Evolutionary conservation across 352 stramenopile species (phyloP), one percentile per base, ranked within the genome.

Genomic region (Pythium biforme): DNA sequence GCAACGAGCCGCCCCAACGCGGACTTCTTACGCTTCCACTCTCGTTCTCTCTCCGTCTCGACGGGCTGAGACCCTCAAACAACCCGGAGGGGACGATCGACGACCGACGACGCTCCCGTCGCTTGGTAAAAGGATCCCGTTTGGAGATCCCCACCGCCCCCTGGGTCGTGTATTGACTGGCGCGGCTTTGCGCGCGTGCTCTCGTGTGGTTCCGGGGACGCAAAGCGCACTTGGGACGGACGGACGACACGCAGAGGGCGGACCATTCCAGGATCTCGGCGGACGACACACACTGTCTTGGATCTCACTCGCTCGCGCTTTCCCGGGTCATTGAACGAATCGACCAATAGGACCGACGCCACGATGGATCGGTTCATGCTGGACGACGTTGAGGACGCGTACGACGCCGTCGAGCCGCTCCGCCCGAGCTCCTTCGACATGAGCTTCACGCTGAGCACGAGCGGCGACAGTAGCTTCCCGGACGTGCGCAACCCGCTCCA

Each of bases 391-490:
- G 83, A 92, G 57, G 77, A 88, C 52, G 76, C 87, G 55, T 91
- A 84, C 47, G 86, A 95, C 68, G 84, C 74, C 3, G 81, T 95
- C 15, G 86, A 93, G 74, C 86, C 86, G 49, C 87, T 93, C 74
- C 86, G 86, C 4, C 75, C 86, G n/a, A 92, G 86, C 64, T 94
- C 84, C 29, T 95, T 95, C 66, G 84, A 95, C 77, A 89, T 91
- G 80, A 91, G 81, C 64, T 92, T 92, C 72, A 91, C 81, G 31
- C 80, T 92, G 10, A 78, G 77, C 58, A 65, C 62, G 41, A 77
- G 67, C 61, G 58, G 64, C 47, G 66, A 73, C 34, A 55, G 55
- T 26, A 69, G 59, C 43, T 65, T 55, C 59, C 65, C 54, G 40
- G 65, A 65, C 49, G 29, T 26, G 41, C 59, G 55, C 48, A 67